Evolutionary conservation across 176 grass and related monocot genomes (phyloP).

Genomic region (Oropetium thomaeum): DNA sequence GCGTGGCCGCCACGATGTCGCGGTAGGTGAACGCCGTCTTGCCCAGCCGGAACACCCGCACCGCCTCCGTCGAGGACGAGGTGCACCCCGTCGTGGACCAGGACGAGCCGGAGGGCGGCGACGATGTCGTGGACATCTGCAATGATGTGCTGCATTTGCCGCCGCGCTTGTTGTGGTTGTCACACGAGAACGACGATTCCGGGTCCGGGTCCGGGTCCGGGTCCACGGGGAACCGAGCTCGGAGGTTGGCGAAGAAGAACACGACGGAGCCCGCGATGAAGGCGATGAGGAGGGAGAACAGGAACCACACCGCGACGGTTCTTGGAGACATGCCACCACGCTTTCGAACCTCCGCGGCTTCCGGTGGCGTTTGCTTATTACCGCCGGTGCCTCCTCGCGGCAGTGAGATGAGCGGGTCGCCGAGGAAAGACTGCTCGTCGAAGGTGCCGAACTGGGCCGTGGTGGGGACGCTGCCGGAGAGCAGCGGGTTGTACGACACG

Average conservation of each 20-base stretch:
- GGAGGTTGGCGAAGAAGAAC: conserved; percentile 31
- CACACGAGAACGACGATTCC: conserved; percentile 18
- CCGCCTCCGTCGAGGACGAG: conserved; percentile 31
- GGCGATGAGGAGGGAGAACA: conserved; percentile 38
- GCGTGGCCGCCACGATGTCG: conserved; percentile 77
- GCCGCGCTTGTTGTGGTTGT: conserved; percentile 35
- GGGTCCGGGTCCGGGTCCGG: conserved; percentile 41
- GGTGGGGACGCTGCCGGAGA: conserved; percentile 49
- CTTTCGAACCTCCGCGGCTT: not conserved
- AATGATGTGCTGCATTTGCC: conserved; percentile 18
- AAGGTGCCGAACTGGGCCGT: conserved; percentile 57
- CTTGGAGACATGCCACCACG: not conserved
- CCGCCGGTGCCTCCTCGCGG: not conserved
- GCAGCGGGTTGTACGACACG: conserved; percentile 68
- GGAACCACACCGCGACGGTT: conserved; percentile 39
- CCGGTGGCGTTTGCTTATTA: not conserved
- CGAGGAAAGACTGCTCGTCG: conserved; percentile 68
- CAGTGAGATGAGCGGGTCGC: conserved; percentile 53
- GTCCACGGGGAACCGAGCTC: conserved; percentile 34
- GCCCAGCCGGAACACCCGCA: conserved; percentile 70
- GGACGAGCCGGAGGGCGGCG: conserved; percentile 24
- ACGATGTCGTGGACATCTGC: conserved; percentile 22
- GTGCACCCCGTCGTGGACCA: conserved; percentile 34
- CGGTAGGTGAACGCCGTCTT: conserved; percentile 63
- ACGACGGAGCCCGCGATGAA: conserved; percentile 39